A percentile compares a stretch with the other conserved stretches of the same genome.
These are phyloP conservation scores for Lactarius vividus DNA, from an alignment of 768 basidiomycete genomes.

Conservation along the genomic window DNA sequence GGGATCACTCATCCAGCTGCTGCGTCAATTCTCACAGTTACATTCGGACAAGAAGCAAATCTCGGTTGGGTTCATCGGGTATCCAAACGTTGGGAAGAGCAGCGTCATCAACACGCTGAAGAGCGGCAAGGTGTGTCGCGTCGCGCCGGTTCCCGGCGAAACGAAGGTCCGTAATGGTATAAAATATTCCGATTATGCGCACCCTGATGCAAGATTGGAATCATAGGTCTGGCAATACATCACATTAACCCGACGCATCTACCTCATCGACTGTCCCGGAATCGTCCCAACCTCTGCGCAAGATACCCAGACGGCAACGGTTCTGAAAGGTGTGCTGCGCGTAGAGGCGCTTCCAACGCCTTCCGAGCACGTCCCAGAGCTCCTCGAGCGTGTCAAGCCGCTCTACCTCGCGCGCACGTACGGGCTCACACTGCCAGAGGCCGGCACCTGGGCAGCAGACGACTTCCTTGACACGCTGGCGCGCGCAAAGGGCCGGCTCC, in stretches of 20 bases:
- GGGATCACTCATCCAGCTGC: constrained; percentile 93
- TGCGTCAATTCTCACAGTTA: constrained; percentile 93
- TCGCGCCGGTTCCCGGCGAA: constrained; percentile 96
- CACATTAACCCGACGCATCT: constrained; percentile 91
- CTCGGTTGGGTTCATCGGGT: constrained; percentile 95
- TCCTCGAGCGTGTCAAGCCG: constrained; percentile 90
- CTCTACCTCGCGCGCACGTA: constrained; percentile 89
- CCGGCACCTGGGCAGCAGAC: constrained; percentile 65
- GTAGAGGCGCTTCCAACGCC: constrained; percentile 93
- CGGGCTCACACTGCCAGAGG: constrained; percentile 60
- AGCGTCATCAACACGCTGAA: constrained; percentile 98
- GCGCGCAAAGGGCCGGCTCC: constrained; percentile 84
- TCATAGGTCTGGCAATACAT: constrained; percentile 95
- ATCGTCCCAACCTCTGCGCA: constrained; percentile 93
- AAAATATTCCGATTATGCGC: not conserved
- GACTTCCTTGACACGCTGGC: constrained; percentile 83
- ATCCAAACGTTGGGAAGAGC: constrained; percentile 97
- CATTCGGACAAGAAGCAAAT: constrained; percentile 99
- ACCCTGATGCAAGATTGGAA: not conserved
- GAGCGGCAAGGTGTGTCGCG: constrained; percentile 94
- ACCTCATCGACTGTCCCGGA: constrained; percentile 98
- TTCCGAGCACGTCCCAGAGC: constrained; percentile 84
- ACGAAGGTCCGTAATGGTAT: constrained; percentile 57
- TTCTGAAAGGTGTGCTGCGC: constrained; percentile 94
- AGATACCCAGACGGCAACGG: constrained; percentile 86